Evolutionary conservation across 805 yeast genomes (phyloP).

Genomic region (Debaryomyces prosopidis): DNA sequence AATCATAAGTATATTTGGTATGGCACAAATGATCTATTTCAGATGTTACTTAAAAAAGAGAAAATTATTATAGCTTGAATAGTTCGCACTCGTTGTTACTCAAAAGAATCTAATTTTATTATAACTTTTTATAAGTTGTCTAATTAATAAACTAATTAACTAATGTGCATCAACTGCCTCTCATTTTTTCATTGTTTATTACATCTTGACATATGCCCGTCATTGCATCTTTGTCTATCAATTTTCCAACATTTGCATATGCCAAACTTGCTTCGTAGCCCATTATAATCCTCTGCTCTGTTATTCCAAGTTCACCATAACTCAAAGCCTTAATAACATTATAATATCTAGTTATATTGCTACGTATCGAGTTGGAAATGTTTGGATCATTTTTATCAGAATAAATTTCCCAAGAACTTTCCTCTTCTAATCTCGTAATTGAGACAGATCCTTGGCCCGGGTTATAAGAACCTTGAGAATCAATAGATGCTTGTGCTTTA

Average conservation of each 20-base stretch:
- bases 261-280: slow-evolving; percentile 91
- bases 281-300: slow-evolving; percentile 72
- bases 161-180: slow-evolving; percentile 43
- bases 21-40: slow-evolving; percentile 31
- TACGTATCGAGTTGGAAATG: slow-evolving; percentile 62
- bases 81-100: neutral
- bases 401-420: slow-evolving; percentile 92
- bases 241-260: slow-evolving; percentile 64
- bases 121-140: neutral
- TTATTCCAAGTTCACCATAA: slow-evolving; percentile 83
- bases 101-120: neutral
- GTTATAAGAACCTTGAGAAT: slow-evolving; percentile 39
- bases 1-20: slow-evolving; percentile 29
- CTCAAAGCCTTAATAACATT: slow-evolving; percentile 82
- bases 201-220: slow-evolving; percentile 72
- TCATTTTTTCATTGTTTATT: slow-evolving; percentile 69
- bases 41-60: slow-evolving; percentile 29
- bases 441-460: slow-evolving; percentile 63
- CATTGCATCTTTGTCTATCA: slow-evolving; percentile 74
- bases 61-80: slow-evolving; percentile 13
- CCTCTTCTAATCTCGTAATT: slow-evolving; percentile 87
- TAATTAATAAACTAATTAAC: neutral
- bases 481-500: slow-evolving; percentile 41
- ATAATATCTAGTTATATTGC: slow-evolving; percentile 79
- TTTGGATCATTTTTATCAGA: slow-evolving; percentile 77